These are phyloP conservation scores for Clonostachys chloroleuca DNA, from an alignment of 2,329 filamentous ascomycete species.

Conservation along the genomic window DNA sequence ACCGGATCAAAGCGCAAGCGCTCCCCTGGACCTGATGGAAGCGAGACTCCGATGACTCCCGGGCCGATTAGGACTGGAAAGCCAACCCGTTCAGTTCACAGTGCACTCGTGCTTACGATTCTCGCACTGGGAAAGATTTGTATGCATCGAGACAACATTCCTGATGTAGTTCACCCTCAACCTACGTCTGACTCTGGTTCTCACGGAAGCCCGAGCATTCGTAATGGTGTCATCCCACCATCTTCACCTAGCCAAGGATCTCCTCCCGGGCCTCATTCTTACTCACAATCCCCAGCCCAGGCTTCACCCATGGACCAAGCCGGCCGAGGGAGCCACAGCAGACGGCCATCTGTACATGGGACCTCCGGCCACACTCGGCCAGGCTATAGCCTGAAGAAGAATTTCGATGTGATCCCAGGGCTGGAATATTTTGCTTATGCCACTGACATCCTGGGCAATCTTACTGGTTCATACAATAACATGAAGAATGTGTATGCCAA, in stretches of 20 bases:
- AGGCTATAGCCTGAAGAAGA: slow-evolving; percentile 37
- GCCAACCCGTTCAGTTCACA: slow-evolving; percentile 66
- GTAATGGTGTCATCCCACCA: slow-evolving; percentile 39
- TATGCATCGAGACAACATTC: slow-evolving; percentile 45
- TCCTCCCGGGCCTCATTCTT: slow-evolving; percentile 37
- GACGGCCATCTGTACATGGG: slow-evolving; percentile 48
- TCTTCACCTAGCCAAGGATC: slow-evolving; percentile 52
- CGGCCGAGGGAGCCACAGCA: slow-evolving; percentile 37
- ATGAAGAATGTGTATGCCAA: slow-evolving; percentile 81
- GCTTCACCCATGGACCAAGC: slow-evolving; percentile 44
- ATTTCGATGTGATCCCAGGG: slow-evolving; percentile 83
- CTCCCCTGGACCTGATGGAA: slow-evolving; percentile 34
- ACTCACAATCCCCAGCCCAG: slow-evolving; percentile 43
- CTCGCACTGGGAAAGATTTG: slow-evolving; percentile 87
- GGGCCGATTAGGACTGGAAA: slow-evolving; percentile 21
- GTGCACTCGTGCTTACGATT: slow-evolving; percentile 77
- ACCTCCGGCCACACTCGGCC: slow-evolving; percentile 12
- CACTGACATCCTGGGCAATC: slow-evolving; percentile 78
- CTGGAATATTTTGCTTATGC: slow-evolving; percentile 86
- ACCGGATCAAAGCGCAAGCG: slow-evolving; percentile 51
- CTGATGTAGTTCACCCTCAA: slow-evolving; percentile 45
- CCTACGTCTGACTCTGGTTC: background rate
- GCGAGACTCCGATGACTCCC: slow-evolving; percentile 20
- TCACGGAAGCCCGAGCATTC: slow-evolving; percentile 27
- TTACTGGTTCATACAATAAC: slow-evolving; percentile 73